phyloP scores from a whole-genome alignment of 2,329 filamentous ascomycete species.

The Pseudopyricularia cyperi region DNA sequence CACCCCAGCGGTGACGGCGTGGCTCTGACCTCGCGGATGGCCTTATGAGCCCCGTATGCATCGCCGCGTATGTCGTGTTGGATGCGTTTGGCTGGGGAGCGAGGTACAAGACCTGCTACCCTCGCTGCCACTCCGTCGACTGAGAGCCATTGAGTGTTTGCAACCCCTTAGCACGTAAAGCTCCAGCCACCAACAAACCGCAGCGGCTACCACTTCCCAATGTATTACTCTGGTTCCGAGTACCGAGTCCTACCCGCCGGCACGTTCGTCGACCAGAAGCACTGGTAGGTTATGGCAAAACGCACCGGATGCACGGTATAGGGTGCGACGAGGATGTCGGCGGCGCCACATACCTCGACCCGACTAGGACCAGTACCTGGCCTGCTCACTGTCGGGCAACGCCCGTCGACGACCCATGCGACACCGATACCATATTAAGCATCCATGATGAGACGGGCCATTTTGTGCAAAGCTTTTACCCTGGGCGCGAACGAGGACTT shows the following conservation, averaged over 20 bases:
- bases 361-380: conserved; percentile 23
- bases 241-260: conserved; percentile 22
- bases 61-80: no score
- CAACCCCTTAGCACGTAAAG: no score
- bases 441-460: conserved; percentile 29
- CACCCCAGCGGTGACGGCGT: conserved; percentile 28
- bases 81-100: neutral
- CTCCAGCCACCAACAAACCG: neutral
- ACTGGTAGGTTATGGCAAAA: conserved; percentile 25
- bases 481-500: conserved; percentile 20
- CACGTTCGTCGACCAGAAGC: conserved; percentile 23
- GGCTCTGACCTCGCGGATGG: conserved; percentile 27
- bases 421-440: conserved; percentile 22
- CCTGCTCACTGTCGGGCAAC: conserved; percentile 24
- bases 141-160: neutral
- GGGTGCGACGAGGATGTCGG: conserved; percentile 27
- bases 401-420: conserved; percentile 22
- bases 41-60: no score
- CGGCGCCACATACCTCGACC: conserved; percentile 22
- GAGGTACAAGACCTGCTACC: neutral
- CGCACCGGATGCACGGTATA: conserved; percentile 28
- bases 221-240: conserved; percentile 14
- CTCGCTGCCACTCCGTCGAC: no score
- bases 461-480: conserved; percentile 23
- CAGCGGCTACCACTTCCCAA: conserved; percentile 22